Evolutionary conservation across 2,329 filamentous ascomycete genomes (phyloP), one percentile per base, ranked within the genome.

Genomic region (Myriosclerotinia duriaeana): DNA sequence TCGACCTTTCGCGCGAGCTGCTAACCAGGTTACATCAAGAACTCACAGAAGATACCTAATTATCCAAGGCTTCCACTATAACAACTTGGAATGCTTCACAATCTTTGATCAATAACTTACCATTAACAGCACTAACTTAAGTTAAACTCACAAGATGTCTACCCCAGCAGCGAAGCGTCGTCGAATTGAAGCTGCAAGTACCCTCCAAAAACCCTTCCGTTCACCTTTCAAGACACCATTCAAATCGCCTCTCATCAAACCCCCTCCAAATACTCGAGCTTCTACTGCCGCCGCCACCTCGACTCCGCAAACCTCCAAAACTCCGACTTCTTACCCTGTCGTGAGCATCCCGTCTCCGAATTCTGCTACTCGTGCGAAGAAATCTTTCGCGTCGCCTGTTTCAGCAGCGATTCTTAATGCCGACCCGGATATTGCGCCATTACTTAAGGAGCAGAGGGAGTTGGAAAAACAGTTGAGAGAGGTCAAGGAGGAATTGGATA

Each of bases 171-270:
- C 80, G 66, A 91, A 91, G 79, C 85, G 87, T 60, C 87, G 88
- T 68, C 85, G 87, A 70, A 79, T 89, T 69, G 82, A 88, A 67
- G 79, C 83, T 54, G 82, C 85, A 50, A 78, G 82, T n/a, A 83
- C 84, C 8, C 83, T 91, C 58, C 83, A 84, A 69, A 89, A 88
- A 74, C 89, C 89, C 0, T 92, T 92, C 79, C 87, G 88, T 71
- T 91, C 89, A 55, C 89, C 89, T 17, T 83, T 89, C 68, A 84
- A 83, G 71, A 82, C 80, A 48, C 79, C 80, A 38, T 68, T 71
- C 56, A 71, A 74, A 67, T 72, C 73, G 14, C 72, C 71, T 7
- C 50, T 70, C 30, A 70, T 71, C 52, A 63, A 46, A 59, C 12
- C 50, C 44, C 50, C 67, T 11, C 30, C 61, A 44, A 66, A 9